Conservation (phyloP, 768 basidiomycete species). For the Xerocomus spinulosus region DNA sequence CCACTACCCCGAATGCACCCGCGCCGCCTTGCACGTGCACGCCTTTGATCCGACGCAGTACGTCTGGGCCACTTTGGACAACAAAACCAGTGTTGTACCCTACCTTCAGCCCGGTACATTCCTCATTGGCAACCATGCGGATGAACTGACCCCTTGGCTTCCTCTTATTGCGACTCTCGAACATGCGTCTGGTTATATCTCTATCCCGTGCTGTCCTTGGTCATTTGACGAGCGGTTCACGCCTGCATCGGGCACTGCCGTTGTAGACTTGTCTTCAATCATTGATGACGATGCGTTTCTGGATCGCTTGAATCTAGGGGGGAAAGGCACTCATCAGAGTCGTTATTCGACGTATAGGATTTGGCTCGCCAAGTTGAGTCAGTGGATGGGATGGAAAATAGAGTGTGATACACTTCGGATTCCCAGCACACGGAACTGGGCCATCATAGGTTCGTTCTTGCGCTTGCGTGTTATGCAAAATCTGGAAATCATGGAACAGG, state of each 20-base stretch:
- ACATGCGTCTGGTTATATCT: conserved; percentile 62
- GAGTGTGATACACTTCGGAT: conserved; percentile 86
- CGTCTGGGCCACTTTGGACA: neutral
- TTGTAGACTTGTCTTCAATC: conserved; percentile 15
- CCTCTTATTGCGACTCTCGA: conserved; percentile 71
- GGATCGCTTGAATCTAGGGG: conserved; percentile 54
- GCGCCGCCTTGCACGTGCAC: conserved; percentile 55
- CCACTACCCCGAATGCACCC: conserved; percentile 65
- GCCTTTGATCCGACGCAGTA: conserved; percentile 58
- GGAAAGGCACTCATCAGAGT: conserved; percentile 55
- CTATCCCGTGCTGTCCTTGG: conserved; percentile 92
- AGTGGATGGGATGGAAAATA: conserved; percentile 78
- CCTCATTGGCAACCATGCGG: conserved; percentile 92
- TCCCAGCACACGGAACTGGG: conserved; percentile 93
- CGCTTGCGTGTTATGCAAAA: neutral
- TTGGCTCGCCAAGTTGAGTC: conserved; percentile 74
- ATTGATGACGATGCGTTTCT: conserved; percentile 31
- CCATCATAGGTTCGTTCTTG: conserved; percentile 64
- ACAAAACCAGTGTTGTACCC: conserved; percentile 9
- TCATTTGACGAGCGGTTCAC: conserved; percentile 65
- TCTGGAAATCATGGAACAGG: conserved; percentile 19
- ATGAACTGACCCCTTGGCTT: conserved; percentile 94
- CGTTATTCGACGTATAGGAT: conserved; percentile 82
- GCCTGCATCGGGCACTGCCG: conserved; percentile 37
- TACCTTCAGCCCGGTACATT: conserved; percentile 51